Conservation (phyloP, 1,284 basidiomycete species). For the Ustanciosporium gigantosporum region DNA sequence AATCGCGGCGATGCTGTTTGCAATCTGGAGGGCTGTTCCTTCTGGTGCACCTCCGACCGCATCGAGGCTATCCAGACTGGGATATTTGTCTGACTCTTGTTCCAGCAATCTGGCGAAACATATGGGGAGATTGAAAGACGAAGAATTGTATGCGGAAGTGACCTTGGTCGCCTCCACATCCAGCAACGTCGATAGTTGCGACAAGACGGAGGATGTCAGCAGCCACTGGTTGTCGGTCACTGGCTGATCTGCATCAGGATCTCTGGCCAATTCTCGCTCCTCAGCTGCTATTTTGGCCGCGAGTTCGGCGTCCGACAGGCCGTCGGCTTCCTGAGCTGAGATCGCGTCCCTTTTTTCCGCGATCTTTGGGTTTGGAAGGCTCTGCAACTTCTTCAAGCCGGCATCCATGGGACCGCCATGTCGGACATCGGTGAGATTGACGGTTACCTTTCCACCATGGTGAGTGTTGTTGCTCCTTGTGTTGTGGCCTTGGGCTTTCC, state of each 20-base stretch:
- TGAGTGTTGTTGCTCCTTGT: neutral
- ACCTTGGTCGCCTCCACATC: slow-evolving; percentile 33
- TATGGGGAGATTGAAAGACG: slow-evolving; percentile 46
- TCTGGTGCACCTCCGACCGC: slow-evolving; percentile 18
- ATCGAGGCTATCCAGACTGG: slow-evolving; percentile 25
- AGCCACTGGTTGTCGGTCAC: slow-evolving; percentile 56
- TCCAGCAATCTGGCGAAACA: slow-evolving; percentile 41
- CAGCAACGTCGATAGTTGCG: slow-evolving; percentile 50
- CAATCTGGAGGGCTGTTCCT: slow-evolving; percentile 32
- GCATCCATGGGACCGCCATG: slow-evolving; percentile 15
- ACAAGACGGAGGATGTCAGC: slow-evolving; percentile 53
- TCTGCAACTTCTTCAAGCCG: neutral
- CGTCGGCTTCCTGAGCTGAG: neutral
- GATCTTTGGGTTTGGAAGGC: too few species aligned
- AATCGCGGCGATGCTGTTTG: slow-evolving; percentile 32
- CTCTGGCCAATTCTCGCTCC: slow-evolving; percentile 25
- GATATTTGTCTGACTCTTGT: slow-evolving; percentile 23
- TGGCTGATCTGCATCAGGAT: slow-evolving; percentile 24
- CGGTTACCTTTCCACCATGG: slow-evolving; percentile 11
- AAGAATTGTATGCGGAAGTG: slow-evolving; percentile 40
- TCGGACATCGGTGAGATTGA: slow-evolving; percentile 51
- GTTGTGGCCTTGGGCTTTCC: neutral
- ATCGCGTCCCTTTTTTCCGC: neutral
- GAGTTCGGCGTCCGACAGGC: slow-evolving; percentile 41
- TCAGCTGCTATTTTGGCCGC: slow-evolving; percentile 47